Percentiles rank a stretch among this genome's conserved stretches.
Evolutionary conservation across 768 basidiomycete species (phyloP).

Genomic region (Termitomyces eurrhizus): DNA sequence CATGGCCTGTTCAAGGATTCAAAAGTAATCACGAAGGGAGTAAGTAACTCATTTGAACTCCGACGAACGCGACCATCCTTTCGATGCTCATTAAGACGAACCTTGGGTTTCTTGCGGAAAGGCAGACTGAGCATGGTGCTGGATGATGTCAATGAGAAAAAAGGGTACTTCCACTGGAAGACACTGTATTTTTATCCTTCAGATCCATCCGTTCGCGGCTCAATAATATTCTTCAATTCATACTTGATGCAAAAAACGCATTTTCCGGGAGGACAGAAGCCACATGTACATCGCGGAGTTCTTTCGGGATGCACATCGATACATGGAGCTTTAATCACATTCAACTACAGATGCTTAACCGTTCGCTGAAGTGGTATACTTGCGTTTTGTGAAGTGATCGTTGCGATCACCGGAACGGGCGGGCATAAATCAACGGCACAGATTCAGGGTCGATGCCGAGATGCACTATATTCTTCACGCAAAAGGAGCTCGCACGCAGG

Average conservation of each 20-base stretch:
- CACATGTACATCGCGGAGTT: background rate
- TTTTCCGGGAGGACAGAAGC: background rate
- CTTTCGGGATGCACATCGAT: background rate
- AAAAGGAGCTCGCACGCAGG: background rate
- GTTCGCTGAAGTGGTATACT: background rate
- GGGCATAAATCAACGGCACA: background rate
- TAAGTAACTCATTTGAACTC: constrained; percentile 16
- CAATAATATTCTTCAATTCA: constrained; percentile 8
- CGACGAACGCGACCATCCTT: constrained; percentile 8
- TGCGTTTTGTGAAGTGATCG: background rate
- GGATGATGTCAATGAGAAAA: background rate
- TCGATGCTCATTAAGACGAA: constrained; percentile 6
- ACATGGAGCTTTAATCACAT: background rate
- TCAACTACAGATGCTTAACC: background rate
- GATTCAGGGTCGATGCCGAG: background rate
- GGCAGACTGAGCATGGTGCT: background rate
- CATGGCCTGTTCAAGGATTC: constrained; percentile 35
- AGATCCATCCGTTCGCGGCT: constrained; percentile 5
- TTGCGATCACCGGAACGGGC: background rate
- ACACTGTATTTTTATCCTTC: background rate
- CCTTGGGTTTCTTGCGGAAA: constrained; percentile 6
- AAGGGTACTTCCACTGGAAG: background rate
- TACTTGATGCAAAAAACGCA: background rate
- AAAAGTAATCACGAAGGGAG: constrained; percentile 15
- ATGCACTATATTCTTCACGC: background rate